Base-by-base conservation (phyloP, 768 basidiomycete genomes). In the Russula abietina region DNA sequence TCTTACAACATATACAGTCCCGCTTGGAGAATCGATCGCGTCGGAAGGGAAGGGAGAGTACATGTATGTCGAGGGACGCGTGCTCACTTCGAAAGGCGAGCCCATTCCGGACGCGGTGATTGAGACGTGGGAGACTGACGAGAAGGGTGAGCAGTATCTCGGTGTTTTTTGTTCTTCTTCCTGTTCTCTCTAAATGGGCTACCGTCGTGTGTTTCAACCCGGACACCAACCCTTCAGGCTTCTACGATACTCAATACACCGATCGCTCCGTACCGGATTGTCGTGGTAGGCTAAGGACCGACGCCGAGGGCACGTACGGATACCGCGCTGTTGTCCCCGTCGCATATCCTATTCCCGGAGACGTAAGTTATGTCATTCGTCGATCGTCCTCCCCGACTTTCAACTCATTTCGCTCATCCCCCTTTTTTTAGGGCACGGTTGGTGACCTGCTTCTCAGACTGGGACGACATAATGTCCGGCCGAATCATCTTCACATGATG, bases 11-110 rank as follows among this genome's bases (percentile, higher is more conserved):
- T 11, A 1, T 49, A 30, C 64, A 91, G 89, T 91, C 60, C 72
- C 77, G 26, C 72, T 80, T 7, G 91, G 91, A 5, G 89, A 80
- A 1, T 83, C 86, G 11, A 94, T 93, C 56, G 90, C 92, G 8
- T 90, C 90, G 0, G 91, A 93, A 72, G 91, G 88, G 60, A 92
- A 90, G 73, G 92, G 91, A 24, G 82, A 91, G 11, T 89, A 91
- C 71, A 77, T 94, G 81, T 91, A 80, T 67, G 87, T 93, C 55
- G 81, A 90, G 70, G 91, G 92, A 0, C 80, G 79, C 3, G 80
- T 93, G 1, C 69, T 83, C 33, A 71, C 71, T 68, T 85, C 83
- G 1, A 74, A 80, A 38, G 89, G 90, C 24, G 75, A 78, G n/a
- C 85, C 86, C 2, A 79, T 93, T 57, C 72, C 84, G 6, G 77